These are phyloP conservation scores for Phytophthora cactorum DNA, from an alignment of 352 stramenopile species.

Conservation along the genomic window DNA sequence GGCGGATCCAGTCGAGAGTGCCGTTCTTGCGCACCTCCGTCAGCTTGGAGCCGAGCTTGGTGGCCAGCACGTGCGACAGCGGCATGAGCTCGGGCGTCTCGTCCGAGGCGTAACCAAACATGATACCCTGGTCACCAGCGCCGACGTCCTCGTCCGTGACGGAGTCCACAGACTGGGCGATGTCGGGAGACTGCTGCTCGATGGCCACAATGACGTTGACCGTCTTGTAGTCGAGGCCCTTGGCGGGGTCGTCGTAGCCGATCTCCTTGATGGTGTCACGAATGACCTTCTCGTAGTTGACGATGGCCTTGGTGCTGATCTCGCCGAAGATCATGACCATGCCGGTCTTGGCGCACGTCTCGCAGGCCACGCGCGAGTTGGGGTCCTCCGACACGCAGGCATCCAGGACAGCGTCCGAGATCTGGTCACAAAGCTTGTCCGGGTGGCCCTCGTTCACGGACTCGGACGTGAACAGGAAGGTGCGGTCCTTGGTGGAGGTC, in stretches of 20 bases:
- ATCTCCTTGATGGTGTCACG: conserved; percentile 99
- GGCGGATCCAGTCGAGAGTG: conserved; percentile 98
- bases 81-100: conserved; percentile 98
- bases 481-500: conserved; percentile 59
- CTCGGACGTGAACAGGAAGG: conserved; percentile 98
- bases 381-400: conserved; percentile 98
- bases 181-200: conserved; percentile 99
- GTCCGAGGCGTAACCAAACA: conserved; percentile 96
- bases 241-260: conserved; percentile 98
- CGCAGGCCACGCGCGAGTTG: conserved; percentile 97
- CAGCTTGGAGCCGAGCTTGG: conserved; percentile 95
- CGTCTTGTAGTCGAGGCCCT: conserved; percentile 99
- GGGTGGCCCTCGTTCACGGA: conserved; percentile 99
- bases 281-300: conserved; percentile 99
- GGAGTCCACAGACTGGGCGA: conserved; percentile 98
- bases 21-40: conserved; percentile 99
- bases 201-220: conserved; percentile 99
- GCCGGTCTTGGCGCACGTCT: conserved; percentile 99
- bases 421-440: conserved; percentile 98
- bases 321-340: conserved; percentile 99
- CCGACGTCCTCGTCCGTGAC: conserved; percentile 97
- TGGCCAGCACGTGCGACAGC: conserved; percentile 97
- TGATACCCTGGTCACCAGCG: conserved; percentile 97
- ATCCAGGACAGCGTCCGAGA: conserved; percentile 98
- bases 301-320: conserved; percentile 98